phyloP scores from a whole-genome alignment of 1,284 basidiomycete species.

The Puccinia horiana region DNA sequence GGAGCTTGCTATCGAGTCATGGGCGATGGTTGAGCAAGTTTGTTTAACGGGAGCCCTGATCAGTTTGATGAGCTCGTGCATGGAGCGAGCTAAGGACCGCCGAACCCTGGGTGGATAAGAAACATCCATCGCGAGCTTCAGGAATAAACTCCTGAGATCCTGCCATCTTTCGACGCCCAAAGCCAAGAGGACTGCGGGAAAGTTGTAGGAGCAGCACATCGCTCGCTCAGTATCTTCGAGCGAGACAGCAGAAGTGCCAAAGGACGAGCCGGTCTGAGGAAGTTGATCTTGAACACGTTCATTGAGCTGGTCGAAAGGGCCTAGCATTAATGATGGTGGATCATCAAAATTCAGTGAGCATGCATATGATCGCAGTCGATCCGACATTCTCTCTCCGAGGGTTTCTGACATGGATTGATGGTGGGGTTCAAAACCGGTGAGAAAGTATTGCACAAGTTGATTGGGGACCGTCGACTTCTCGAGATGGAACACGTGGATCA shows the following conservation, averaged over 20 bases:
- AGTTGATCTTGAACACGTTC: not conserved
- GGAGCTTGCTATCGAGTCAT: not conserved
- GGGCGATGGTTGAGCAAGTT: not conserved
- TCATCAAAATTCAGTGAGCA: constrained; percentile 21
- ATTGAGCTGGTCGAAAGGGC: not conserved
- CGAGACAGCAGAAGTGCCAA: not conserved
- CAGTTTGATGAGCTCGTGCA: constrained; percentile 37
- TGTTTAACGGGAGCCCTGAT: constrained; percentile 7
- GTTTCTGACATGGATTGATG: constrained; percentile 11
- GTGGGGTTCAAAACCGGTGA: constrained; percentile 29
- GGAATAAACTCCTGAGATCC: constrained; percentile 27
- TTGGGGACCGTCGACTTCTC: constrained; percentile 31
- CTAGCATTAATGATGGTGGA: constrained; percentile 14
- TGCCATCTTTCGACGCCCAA: constrained; percentile 38
- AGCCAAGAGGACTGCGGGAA: constrained; percentile 36
- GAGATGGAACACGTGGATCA: constrained; percentile 35
- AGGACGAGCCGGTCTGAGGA: constrained; percentile 2
- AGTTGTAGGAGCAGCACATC: constrained; percentile 41
- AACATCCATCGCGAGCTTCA: constrained; percentile 15
- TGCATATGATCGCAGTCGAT: not conserved
- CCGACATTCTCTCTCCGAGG: not conserved
- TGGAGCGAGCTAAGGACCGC: constrained; percentile 34
- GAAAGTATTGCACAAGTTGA: constrained; percentile 27
- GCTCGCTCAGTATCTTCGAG: constrained; percentile 33
- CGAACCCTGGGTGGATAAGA: constrained; percentile 26